Evolutionary conservation across 2,329 filamentous ascomycete species (phyloP), one percentile per base, ranked within the genome.

Genomic region (Aspergillus carbonarius): DNA sequence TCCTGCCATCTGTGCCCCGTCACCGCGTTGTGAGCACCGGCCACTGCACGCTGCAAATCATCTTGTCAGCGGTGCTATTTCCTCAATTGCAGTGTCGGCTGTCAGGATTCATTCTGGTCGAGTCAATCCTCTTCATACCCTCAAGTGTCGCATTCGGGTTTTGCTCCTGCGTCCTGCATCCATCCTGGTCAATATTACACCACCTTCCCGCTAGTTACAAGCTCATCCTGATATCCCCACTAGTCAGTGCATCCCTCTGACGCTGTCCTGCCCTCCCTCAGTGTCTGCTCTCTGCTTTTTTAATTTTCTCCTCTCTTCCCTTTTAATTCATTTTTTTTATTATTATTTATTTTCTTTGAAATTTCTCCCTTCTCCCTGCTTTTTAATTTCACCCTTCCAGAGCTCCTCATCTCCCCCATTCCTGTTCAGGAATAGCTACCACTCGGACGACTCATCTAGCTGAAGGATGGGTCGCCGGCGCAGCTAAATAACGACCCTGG

Each of bases 401-500:
- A 54, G 44, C 48, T 57, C 54, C 48, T 35, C 44, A 32, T 40
- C 54, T 37, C 46, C 44, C 49, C 60, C 54, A 63, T 62, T 55
- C 64, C 60, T 46, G 23, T 56, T 66, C 37, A 7, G 57, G 60
- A 35, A 58, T 63, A 60, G 60, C 55, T 56, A 49, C 48, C 53
- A 60, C 40, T 58, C 61, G 60, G 52, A 59, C 58, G 42, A 56
- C 58, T 64, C 57, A 51, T 53, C 55, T 61, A 59, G 61, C 64
- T 67, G 63, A 64, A 64, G 61, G 60, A 69, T 68, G 67, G 69
- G 61, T 63, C 67, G 68, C 61, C 60, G 54, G 64, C 68, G 65
- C 71, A 73, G 69, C 72, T 74, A 74, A 73, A 74, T 74, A 75
- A 72, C 65, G 65, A 74, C 70, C 73, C 71, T 74, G 71, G 72